Percentiles rank a stretch among this genome's conserved stretches.
These are phyloP conservation scores for Cercospora zeina DNA, from an alignment of 2,329 filamentous ascomycete genomes.

Conservation along the genomic window DNA sequence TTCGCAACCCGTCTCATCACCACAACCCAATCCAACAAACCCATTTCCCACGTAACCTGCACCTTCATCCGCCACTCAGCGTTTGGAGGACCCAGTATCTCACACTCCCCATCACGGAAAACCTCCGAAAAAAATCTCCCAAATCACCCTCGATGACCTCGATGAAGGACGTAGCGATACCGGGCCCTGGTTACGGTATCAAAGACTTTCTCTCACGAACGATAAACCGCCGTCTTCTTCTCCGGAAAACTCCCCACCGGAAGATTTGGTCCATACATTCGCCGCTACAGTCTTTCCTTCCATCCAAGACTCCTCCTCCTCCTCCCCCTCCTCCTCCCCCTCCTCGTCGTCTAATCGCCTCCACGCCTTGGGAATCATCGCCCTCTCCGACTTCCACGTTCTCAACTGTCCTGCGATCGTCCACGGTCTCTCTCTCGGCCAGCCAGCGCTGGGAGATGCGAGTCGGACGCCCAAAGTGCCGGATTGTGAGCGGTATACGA, in stretches of 20 bases:
- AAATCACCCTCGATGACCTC: slow-evolving; percentile 26
- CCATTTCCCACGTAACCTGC: slow-evolving; percentile 23
- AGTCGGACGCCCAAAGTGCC: slow-evolving; percentile 3
- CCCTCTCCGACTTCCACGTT: slow-evolving; percentile 27
- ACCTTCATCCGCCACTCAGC: slow-evolving; percentile 21
- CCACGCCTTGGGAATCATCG: slow-evolving; percentile 24
- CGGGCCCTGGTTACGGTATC: slow-evolving; percentile 25
- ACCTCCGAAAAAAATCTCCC: slow-evolving; percentile 7
- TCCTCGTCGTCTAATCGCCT: slow-evolving; percentile 1
- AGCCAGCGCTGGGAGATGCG: slow-evolving; percentile 17
- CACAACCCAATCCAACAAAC: slow-evolving; percentile 15
- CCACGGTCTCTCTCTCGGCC: slow-evolving; percentile 16
- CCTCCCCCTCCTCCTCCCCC: too few relatives aligned
- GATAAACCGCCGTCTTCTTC: neutral
- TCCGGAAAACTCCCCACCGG: slow-evolving; percentile 6
- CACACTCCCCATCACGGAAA: slow-evolving; percentile 17
- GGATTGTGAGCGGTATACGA: slow-evolving; percentile 20
- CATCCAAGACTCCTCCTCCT: neutral
- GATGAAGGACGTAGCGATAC: slow-evolving; percentile 12
- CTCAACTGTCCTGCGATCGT: slow-evolving; percentile 23
- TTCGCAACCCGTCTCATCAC: slow-evolving; percentile 20
- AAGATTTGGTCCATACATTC: slow-evolving; percentile 20
- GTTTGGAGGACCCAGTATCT: slow-evolving; percentile 22
- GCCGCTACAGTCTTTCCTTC: slow-evolving; percentile 17
- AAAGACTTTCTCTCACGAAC: slow-evolving; percentile 20